Conservation (phyloP, 78 protist species). For the Monocercomonoides exilis region DNA sequence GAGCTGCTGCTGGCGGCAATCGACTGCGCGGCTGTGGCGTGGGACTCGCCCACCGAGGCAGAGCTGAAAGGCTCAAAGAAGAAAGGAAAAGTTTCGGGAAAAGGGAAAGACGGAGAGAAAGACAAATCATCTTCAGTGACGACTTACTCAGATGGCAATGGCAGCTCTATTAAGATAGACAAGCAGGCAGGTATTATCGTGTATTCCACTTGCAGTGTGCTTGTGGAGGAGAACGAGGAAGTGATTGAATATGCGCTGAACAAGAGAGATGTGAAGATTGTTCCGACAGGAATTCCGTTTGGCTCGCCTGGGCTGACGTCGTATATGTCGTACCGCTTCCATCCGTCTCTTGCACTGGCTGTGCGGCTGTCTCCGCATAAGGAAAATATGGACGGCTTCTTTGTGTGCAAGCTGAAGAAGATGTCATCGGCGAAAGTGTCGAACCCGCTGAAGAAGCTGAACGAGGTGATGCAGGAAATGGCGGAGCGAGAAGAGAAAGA, state of each 20-base stretch:
- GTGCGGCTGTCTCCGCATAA: slow-evolving; percentile 94
- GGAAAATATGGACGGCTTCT: slow-evolving; percentile 99
- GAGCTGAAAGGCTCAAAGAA: too few species aligned
- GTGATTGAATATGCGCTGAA: slow-evolving; percentile 88
- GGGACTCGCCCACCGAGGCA: too few species aligned
- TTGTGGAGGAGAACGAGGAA: slow-evolving; percentile 92
- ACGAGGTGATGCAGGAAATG: neutral
- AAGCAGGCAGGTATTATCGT: slow-evolving; percentile 20
- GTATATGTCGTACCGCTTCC: slow-evolving; percentile 53
- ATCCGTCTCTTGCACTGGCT: slow-evolving; percentile 46
- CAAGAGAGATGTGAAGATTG: slow-evolving; percentile 44
- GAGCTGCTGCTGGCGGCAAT: slow-evolving; percentile 90
- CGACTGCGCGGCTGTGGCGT: slow-evolving; percentile 73
- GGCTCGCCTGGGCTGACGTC: slow-evolving; percentile 62
- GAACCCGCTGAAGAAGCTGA: neutral
- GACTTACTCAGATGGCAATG: too few species aligned
- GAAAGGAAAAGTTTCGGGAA: too few species aligned
- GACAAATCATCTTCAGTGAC: too few species aligned
- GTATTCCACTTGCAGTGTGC: slow-evolving; percentile 62
- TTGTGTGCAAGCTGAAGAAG: slow-evolving; percentile 85
- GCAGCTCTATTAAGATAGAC: too few species aligned
- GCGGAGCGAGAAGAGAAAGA: neutral
- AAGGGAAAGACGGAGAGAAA: too few species aligned
- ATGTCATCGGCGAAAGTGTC: neutral
- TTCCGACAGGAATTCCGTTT: slow-evolving; percentile 3